A percentile compares a stretch with the other conserved stretches of the same genome.
These are phyloP conservation scores for Aspergillus fumigatiaffinis DNA, from an alignment of 2,329 filamentous ascomycete genomes.

Conservation along the genomic window DNA sequence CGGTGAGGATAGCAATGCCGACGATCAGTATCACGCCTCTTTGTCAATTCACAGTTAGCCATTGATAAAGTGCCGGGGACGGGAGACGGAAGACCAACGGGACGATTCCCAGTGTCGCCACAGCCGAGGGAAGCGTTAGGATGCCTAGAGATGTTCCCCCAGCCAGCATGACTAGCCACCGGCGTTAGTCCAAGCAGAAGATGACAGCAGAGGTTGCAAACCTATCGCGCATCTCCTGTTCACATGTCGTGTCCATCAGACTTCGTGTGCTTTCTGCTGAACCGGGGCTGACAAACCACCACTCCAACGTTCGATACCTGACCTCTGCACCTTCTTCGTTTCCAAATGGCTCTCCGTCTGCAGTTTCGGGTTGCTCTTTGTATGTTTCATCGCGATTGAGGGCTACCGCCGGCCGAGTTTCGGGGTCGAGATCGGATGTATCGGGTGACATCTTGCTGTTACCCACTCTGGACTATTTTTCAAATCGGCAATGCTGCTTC, in stretches of 20 bases:
- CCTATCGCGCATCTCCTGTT: conserved; percentile 1
- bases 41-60: background rate
- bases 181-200: conserved; percentile 1
- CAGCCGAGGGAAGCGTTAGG: conserved; percentile 51
- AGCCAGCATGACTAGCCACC: conserved; percentile 47
- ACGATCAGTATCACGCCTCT: conserved; percentile 51
- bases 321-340: conserved; percentile 36
- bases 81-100: conserved; percentile 30
- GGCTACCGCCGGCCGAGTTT: too few species aligned
- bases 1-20: conserved; percentile 49
- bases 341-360: conserved; percentile 20
- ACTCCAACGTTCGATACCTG: conserved; percentile 47
- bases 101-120: conserved; percentile 50
- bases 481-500: too few species aligned
- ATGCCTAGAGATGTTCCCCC: conserved; percentile 55
- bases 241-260: conserved; percentile 29
- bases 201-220: background rate
- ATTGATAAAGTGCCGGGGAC: too few species aligned
- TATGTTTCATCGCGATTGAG: too few species aligned
- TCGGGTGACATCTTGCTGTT: too few species aligned
- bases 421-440: too few species aligned
- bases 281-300: conserved; percentile 25
- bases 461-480: too few species aligned
- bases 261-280: conserved; percentile 10
- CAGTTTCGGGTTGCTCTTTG: too few species aligned